Base-by-base conservation (phyloP, 768 basidiomycete species). In the Suillus subalutaceus region DNA sequence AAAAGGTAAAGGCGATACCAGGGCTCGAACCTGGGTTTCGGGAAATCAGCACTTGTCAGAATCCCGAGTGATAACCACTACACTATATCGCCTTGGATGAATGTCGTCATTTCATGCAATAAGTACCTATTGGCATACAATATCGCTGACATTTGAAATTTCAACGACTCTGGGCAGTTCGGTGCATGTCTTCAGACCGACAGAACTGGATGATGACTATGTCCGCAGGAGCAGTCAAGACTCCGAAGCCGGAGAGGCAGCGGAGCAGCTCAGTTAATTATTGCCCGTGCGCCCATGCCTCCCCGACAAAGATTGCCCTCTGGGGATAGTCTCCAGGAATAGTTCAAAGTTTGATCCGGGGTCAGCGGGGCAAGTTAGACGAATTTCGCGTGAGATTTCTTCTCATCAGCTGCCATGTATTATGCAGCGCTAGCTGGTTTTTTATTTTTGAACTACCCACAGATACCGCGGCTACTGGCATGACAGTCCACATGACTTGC, bases 11-110 rank as follows among this genome's bases (percentile, higher is more conserved):
- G 59, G 59, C 59, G 26, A 60, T 60, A 60, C 59, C 59, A 60
- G 59, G 59, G 59, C 40, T 60, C 59, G 59, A 60, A 60, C 59
- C 59, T 60, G 59, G 59, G 59, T 60, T 60, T 43, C 59, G 59
- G 18, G 59, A 60, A 60, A 10, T 60, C 41, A 43, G 3, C 18
- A 4, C 10, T 6, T 43, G 18, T 60, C 59, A 60, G 59, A 60
- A 60, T 60, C 59, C 18, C 59, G 59, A 60, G 59, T 60, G 59
- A 60, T 60, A 60, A 60, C 59, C 59, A 43, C 59, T 60, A 60
- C 59, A 60, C 59, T 60, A 60, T 60, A 60, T 60, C 59, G 59
- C 59, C 59, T 60, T 60, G 40, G 23, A 13, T 20, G 10, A 3
- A 0, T 7, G 20, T 13, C 20, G 8, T 2, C 1, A 30, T 9